Base-by-base conservation (phyloP, 176 grass and related monocot species). In the Cenchrus fungigraminus region DNA sequence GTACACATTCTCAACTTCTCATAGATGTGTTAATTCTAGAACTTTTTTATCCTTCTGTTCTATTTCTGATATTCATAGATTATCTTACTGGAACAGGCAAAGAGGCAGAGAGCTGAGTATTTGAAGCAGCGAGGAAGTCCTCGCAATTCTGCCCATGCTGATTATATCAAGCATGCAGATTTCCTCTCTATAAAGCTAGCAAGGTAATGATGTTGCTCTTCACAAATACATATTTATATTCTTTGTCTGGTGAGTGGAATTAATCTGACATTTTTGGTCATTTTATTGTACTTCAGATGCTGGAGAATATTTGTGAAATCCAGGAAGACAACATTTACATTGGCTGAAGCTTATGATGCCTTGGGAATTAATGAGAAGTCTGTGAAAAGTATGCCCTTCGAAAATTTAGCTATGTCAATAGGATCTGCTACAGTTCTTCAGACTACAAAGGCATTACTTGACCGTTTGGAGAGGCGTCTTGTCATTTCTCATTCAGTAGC, bases 281-380 rank as follows among this genome's bases (percentile, higher is more conserved):
- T 83, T 92, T 60, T 79, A 49, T 74, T 84, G 12, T 61, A 47
- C 44, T 78, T 62, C 74, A 99, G 97, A 81, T 94, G 90, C 77
- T 99, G 97, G 97, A 94, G 88, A 71, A 90, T 64, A 57, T 99
- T 99, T 92, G 94, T 92, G 81, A 96, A 82, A 79, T 94, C 88
- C 42, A 92, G n/a, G 76, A 89, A 86, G 78, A 94, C 97, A 40
- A 99, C 93, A 46, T 69, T 84, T 15, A 51, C 65, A 25, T 74
- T 99, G 71, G 87, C 83, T 80, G 86, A 89, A 92, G 69, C 91
- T 68, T 99, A 96, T 82, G 84, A 89, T 63, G 84, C 85, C 10
- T 88, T 99, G 63, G 86, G 82, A 72, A 83, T 99, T 63, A 92
- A 92, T 68, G 90, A 91, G 68, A 92, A 91, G 58, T 89, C 97